Percentiles rank a stretch among this genome's conserved stretches.
phyloP scores from a whole-genome alignment of 2,329 filamentous ascomycete species.

The Trichoderma sp. region DNA sequence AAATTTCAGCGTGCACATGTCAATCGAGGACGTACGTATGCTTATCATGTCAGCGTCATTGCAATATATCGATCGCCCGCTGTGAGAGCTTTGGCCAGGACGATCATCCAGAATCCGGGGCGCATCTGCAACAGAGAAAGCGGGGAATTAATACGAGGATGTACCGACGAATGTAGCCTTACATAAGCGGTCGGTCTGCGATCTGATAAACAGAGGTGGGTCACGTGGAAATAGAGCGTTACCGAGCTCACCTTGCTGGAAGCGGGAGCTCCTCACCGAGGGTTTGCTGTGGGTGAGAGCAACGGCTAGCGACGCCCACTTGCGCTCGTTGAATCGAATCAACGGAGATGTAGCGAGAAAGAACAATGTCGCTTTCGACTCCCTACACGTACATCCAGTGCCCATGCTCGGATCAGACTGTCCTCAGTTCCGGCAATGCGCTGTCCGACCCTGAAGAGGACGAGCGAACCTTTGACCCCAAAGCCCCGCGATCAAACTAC shows the following conservation, averaged over 20 bases:
- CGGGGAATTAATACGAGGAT: conserved; percentile 16
- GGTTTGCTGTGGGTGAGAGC: neutral
- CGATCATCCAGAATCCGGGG: conserved; percentile 23
- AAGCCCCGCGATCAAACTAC: conserved; percentile 82
- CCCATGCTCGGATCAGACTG: conserved; percentile 60
- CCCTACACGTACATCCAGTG: conserved; percentile 71
- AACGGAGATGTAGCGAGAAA: conserved; percentile 28
- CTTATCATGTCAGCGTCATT: conserved; percentile 26
- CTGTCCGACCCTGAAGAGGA: conserved; percentile 58
- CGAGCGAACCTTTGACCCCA: conserved; percentile 82
- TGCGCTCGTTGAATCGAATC: neutral
- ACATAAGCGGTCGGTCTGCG: neutral
- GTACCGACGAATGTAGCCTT: neutral
- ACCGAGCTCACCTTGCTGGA: conserved; percentile 21
- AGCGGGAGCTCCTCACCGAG: conserved; percentile 14
- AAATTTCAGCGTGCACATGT: neutral
- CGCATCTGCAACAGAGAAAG: conserved; percentile 21
- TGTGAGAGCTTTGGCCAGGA: conserved; percentile 15
- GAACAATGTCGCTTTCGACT: conserved; percentile 54
- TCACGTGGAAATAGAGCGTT: conserved; percentile 16
- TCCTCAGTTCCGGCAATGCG: conserved; percentile 40
- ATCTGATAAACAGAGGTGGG: conserved; percentile 1
- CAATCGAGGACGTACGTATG: conserved; percentile 5
- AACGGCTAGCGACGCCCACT: neutral
- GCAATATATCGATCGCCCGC: conserved; percentile 22